Evolutionary conservation across 2,329 filamentous ascomycete genomes (phyloP).

Genomic region (Diaporthe sp.): DNA sequence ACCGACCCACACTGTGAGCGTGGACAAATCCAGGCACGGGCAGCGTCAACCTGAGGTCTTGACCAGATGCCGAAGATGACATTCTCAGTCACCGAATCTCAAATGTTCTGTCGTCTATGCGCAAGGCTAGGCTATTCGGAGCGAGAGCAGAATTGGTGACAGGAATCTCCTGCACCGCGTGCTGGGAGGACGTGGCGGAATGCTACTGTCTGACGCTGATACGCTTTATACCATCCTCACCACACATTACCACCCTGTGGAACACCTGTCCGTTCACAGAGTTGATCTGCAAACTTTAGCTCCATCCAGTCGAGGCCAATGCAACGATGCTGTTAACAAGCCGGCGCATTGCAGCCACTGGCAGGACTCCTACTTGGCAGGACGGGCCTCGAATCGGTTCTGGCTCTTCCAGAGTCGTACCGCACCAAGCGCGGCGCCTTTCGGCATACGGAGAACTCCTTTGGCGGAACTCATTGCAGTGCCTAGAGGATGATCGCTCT

Average conservation of each 20-base stretch:
- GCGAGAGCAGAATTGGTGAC: not conserved
- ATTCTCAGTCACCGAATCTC: not conserved
- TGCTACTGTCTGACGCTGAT: conserved; percentile 1
- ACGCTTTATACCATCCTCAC: not conserved
- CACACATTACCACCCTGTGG: not conserved
- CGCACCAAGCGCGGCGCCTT: conserved; percentile 7
- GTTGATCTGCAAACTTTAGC: not conserved
- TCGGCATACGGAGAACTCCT: not conserved
- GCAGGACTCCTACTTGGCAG: not conserved
- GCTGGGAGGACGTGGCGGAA: not conserved
- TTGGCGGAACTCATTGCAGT: conserved; percentile 2
- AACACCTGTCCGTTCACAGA: not conserved
- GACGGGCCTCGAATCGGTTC: not conserved
- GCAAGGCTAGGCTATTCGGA: not conserved
- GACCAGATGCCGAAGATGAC: conserved; percentile 6
- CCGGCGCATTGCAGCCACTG: not conserved
- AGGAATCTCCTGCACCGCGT: not conserved
- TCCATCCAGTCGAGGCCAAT: not conserved
- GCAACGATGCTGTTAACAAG: not conserved
- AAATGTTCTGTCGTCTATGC: not conserved
- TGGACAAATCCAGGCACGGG: not conserved
- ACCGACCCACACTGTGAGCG: conserved; percentile 29
- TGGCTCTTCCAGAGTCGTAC: not conserved
- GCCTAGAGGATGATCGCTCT: not conserved
- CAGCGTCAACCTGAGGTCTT: not conserved